phyloP scores from a whole-genome alignment of 2,329 filamentous ascomycete species.

The Calonectria hawksworthii region DNA sequence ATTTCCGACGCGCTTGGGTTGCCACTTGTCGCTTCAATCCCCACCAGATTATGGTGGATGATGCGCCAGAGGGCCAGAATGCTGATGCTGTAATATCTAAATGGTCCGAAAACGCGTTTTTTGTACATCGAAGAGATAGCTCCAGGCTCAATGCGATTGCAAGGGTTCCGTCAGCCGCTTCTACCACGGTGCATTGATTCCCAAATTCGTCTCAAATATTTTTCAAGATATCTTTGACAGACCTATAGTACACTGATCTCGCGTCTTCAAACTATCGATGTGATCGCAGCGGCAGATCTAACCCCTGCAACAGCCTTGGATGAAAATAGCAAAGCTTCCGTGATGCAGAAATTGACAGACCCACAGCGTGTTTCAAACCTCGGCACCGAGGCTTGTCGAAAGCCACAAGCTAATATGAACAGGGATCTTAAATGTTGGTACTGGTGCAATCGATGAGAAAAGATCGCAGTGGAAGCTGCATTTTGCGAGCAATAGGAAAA shows the following conservation, averaged over 20 bases:
- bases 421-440: not conserved
- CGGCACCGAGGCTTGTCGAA: not conserved
- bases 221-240: not conserved
- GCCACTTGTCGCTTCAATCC: not conserved
- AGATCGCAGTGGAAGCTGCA: not conserved
- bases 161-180: not conserved
- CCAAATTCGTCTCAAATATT: not conserved
- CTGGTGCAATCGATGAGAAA: not conserved
- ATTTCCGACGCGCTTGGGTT: not conserved
- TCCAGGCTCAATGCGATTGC: not conserved
- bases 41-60: not conserved
- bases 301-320: not conserved
- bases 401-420: not conserved
- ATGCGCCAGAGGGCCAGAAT: not conserved
- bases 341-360: not conserved
- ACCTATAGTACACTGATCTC: too few species aligned
- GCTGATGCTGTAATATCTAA: not conserved
- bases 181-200: not conserved
- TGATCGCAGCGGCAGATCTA: not conserved
- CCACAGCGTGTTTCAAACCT: not conserved
- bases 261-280: not conserved
- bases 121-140: not conserved
- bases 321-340: not conserved
- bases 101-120: not conserved
- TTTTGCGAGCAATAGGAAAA: not conserved